Conservation (phyloP, 176 grass and related monocot genomes). For the Paspalum notatum region DNA sequence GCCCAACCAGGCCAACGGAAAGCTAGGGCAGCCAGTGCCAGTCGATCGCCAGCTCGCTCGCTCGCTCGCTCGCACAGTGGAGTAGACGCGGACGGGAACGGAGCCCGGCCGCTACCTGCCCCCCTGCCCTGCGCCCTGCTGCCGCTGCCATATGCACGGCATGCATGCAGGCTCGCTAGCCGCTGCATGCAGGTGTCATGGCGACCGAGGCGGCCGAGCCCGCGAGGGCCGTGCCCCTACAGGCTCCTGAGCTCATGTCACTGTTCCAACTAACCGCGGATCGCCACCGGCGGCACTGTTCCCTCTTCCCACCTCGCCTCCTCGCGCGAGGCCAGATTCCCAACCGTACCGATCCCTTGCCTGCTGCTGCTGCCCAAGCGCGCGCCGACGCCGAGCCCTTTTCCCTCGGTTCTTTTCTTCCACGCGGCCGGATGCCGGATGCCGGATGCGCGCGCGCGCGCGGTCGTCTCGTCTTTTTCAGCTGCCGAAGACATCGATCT, state of each 20-base stretch:
- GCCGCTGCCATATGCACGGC: background rate
- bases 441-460: too few species aligned
- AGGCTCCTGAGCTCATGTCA: background rate
- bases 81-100: background rate
- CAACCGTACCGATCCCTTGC: constrained; percentile 15
- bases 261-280: background rate
- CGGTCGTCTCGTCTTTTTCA: background rate
- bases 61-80: background rate
- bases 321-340: background rate
- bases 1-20: constrained; percentile 29
- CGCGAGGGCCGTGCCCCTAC: constrained; percentile 27
- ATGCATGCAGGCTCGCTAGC: constrained; percentile 9
- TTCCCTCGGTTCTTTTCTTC: background rate
- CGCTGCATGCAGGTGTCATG: background rate
- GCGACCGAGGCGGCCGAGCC: background rate
- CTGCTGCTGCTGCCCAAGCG: background rate
- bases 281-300: background rate
- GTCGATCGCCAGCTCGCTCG: background rate
- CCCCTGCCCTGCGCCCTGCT: background rate
- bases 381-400: background rate
- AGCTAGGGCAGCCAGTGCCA: background rate
- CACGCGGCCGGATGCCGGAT: too few species aligned
- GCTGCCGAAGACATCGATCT: constrained; percentile 3
- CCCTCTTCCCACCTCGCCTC: background rate
- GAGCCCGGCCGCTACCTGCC: background rate